These are phyloP conservation scores for Hypoxylon perforatum DNA, from an alignment of 495 filamentous ascomycete genomes.

Conservation along the genomic window DNA sequence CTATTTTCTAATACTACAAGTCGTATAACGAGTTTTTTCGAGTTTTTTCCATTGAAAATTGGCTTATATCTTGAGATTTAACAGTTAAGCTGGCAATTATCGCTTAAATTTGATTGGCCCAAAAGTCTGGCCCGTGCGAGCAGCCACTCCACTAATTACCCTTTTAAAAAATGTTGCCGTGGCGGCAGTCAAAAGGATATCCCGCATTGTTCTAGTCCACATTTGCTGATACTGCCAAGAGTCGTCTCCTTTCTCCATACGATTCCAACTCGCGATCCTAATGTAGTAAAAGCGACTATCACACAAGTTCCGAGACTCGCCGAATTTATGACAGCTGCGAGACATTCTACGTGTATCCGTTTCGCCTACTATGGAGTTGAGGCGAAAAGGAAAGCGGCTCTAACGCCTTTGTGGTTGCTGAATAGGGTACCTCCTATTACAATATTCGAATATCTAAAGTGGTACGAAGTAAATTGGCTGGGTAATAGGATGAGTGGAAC, in stretches of 20 bases:
- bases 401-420: not conserved
- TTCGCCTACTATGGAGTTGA: constrained; percentile 10
- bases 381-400: not conserved
- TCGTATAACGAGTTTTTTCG: too few relatives aligned
- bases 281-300: constrained; percentile 24
- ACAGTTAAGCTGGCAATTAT: too few relatives aligned
- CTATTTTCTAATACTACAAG: too few relatives aligned
- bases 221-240: constrained; percentile 42
- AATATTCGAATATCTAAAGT: not conserved
- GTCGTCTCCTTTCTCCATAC: constrained; percentile 19
- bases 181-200: too few relatives aligned
- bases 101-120: too few relatives aligned
- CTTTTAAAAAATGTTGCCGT: too few relatives aligned
- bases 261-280: constrained; percentile 22
- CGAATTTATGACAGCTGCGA: constrained; percentile 7
- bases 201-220: constrained; percentile 35
- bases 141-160: too few relatives aligned
- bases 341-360: not conserved
- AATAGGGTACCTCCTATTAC: not conserved
- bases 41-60: too few relatives aligned
- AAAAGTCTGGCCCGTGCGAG: too few relatives aligned
- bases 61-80: too few relatives aligned
- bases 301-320: constrained; percentile 25
- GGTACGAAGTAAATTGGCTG: not conserved
- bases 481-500: constrained; percentile 20